phyloP scores from a whole-genome alignment of 768 basidiomycete genomes.

The Phallus indusiatus region DNA sequence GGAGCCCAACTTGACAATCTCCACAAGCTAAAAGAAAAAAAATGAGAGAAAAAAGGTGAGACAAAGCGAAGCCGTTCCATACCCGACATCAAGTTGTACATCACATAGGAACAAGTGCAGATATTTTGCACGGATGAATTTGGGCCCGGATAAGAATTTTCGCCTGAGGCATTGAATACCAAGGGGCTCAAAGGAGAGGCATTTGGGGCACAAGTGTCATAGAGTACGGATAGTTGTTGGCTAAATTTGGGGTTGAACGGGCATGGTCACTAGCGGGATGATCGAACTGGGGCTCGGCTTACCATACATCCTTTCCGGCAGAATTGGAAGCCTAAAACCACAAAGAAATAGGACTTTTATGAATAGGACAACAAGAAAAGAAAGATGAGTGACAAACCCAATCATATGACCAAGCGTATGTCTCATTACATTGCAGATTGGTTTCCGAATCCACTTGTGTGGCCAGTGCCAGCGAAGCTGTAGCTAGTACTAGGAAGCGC shows the following conservation, averaged over 20 bases:
- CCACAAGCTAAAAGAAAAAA: not conserved
- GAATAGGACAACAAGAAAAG: not conserved
- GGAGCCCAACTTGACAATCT: conserved; percentile 3
- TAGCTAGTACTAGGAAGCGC: not conserved
- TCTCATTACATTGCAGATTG: conserved; percentile 5
- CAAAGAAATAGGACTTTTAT: not conserved
- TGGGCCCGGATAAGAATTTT: conserved; percentile 5
- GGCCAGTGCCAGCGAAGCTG: not conserved
- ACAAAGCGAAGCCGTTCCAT: not conserved
- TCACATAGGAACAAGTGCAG: conserved; percentile 7
- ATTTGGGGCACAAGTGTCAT: conserved; percentile 2
- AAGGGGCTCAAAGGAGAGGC: conserved; percentile 4
- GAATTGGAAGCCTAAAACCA: not conserved
- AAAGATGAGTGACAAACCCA: not conserved
- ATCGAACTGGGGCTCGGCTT: not conserved
- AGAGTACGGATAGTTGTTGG: conserved; percentile 1
- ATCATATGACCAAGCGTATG: conserved; percentile 6
- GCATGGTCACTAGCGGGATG: not conserved
- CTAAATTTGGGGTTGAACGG: not conserved
- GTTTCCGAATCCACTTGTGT: not conserved
- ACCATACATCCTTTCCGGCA: conserved; percentile 2
- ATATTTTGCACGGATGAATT: conserved; percentile 5
- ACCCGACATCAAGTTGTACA: conserved; percentile 10
- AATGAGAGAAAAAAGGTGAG: not conserved
- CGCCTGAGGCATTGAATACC: conserved; percentile 3